Percentiles rank a stretch among this genome's conserved stretches.
Evolutionary conservation across 2,329 filamentous ascomycete species (phyloP).

Genomic region (Claviceps humidiphila): DNA sequence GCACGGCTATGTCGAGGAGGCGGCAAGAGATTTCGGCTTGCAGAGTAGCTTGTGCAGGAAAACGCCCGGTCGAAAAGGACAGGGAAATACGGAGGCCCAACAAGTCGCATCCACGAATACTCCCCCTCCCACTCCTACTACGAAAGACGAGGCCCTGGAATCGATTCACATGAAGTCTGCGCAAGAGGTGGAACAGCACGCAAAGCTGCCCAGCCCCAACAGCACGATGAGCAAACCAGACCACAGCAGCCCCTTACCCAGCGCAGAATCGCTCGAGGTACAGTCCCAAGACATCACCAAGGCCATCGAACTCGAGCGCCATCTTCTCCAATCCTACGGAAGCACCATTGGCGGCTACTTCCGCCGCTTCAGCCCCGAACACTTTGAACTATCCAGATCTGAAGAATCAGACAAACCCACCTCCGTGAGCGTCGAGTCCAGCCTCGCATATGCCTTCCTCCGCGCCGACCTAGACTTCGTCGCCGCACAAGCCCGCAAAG

Average conservation of each 20-base stretch:
- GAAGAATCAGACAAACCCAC: conserved; percentile 16
- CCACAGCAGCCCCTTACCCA: conserved; percentile 23
- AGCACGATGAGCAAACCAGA: conserved; percentile 21
- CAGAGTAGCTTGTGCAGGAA: conserved; percentile 55
- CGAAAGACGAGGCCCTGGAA: conserved; percentile 16
- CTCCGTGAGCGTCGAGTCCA: conserved; percentile 54
- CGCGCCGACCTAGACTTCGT: conserved; percentile 92
- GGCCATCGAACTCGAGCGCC: conserved; percentile 54
- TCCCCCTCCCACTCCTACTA: not conserved
- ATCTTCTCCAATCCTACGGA: conserved; percentile 65
- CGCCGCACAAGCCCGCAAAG: conserved; percentile 71
- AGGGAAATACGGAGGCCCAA: not conserved
- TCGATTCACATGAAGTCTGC: conserved; percentile 36
- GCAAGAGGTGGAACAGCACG: conserved; percentile 28
- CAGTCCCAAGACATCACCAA: conserved; percentile 42
- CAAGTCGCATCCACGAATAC: too few relatives aligned
- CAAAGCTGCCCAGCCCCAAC: conserved; percentile 20
- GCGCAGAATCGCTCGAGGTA: conserved; percentile 31
- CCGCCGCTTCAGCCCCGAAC: conserved; percentile 69
- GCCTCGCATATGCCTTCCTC: conserved; percentile 85
- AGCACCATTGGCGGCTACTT: conserved; percentile 88
- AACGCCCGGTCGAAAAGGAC: conserved; percentile 13
- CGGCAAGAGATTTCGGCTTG: conserved; percentile 63
- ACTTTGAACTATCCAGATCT: conserved; percentile 42
- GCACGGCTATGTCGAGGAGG: conserved; percentile 78